These are phyloP conservation scores for Aegle marmelos DNA, from an alignment of 345 rosid species.

Conservation along the genomic window DNA sequence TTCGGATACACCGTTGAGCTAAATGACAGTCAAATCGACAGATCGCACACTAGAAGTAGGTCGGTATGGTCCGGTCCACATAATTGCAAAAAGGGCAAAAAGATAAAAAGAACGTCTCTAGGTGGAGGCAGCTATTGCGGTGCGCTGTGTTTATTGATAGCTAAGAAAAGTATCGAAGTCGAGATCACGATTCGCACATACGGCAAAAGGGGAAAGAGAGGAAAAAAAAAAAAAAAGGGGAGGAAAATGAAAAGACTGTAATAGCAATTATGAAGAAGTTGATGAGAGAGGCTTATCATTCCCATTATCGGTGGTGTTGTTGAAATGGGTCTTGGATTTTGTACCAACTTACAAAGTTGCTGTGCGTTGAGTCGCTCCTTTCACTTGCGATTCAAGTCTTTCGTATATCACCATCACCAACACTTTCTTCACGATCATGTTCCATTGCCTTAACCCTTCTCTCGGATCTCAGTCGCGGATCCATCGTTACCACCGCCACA, in stretches of 20 bases:
- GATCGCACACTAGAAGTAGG: neutral
- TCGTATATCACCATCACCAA: constrained; percentile 12
- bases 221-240: neutral
- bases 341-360: constrained; percentile 21
- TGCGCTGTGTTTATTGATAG: neutral
- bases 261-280: constrained; percentile 11
- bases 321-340: constrained; percentile 30
- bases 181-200: neutral
- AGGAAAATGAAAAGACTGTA: neutral
- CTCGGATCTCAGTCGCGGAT: constrained; percentile 59
- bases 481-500: constrained; percentile 26
- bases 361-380: constrained; percentile 38
- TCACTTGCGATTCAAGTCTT: constrained; percentile 51
- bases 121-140: neutral
- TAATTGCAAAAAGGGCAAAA: too few relatives aligned
- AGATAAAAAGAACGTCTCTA: neutral
- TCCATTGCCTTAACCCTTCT: constrained; percentile 32
- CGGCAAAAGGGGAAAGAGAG: too few relatives aligned
- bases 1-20: neutral
- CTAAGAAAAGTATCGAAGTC: constrained; percentile 11
- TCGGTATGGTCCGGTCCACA: too few relatives aligned
- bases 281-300: constrained; percentile 4
- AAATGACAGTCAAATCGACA: neutral
- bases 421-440: constrained; percentile 39
- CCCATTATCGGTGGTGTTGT: neutral